A percentile compares a stretch with the other conserved stretches of the same genome.
Conservation (phyloP, 1,284 basidiomycete genomes). For the Fistulina hepatica region DNA sequence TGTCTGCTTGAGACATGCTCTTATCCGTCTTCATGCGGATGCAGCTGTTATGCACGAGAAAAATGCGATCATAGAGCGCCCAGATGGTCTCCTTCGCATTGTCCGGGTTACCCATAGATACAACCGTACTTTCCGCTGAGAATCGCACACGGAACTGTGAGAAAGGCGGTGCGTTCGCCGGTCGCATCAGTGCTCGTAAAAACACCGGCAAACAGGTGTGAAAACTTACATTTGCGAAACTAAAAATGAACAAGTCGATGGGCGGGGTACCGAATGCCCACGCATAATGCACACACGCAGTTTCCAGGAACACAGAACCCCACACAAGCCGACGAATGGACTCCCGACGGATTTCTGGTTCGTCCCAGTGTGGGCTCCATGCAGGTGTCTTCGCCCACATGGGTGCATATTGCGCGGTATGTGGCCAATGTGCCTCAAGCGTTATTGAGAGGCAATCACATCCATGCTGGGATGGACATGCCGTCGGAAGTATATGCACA, state of each 20-base stretch:
- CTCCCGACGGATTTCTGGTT: conserved; percentile 55
- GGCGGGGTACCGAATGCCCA: conserved; percentile 32
- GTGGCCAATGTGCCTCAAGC: conserved; percentile 40
- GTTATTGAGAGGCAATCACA: conserved; percentile 47
- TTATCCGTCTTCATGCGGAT: conserved; percentile 41
- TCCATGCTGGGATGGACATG: conserved; percentile 19
- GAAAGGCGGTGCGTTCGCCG: too few species aligned
- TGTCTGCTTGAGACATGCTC: conserved; percentile 31
- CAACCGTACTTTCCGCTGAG: too few species aligned
- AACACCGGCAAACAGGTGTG: not conserved
- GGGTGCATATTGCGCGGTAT: conserved; percentile 41
- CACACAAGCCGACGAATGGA: conserved; percentile 63
- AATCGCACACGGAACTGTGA: conserved; percentile 56
- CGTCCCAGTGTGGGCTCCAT: conserved; percentile 49
- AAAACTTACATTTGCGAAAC: conserved; percentile 53
- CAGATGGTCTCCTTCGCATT: conserved; percentile 56
- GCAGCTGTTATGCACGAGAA: conserved; percentile 64
- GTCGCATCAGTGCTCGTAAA: too few species aligned
- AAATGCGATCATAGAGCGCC: conserved; percentile 58
- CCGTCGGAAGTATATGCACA: conserved; percentile 9
- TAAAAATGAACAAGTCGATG: conserved; percentile 46
- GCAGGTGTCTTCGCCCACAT: conserved; percentile 53
- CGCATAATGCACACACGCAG: conserved; percentile 51
- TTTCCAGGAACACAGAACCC: conserved; percentile 51
- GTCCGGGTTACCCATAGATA: too few species aligned